Evolutionary conservation across 345 rosid genomes (phyloP).

Genomic region (Kandelia obovata): DNA sequence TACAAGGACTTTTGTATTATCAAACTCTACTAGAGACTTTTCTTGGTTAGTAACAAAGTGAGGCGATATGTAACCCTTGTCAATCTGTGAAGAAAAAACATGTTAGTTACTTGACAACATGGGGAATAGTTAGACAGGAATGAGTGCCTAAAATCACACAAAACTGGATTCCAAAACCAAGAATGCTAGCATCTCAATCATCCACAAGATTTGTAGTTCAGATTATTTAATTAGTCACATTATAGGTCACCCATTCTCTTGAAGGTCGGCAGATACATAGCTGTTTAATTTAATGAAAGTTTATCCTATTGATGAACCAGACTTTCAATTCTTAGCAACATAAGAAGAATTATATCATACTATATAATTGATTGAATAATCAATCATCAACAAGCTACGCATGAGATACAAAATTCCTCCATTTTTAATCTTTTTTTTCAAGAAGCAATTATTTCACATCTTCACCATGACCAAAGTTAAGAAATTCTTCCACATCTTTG

Average conservation of each 20-base stretch:
- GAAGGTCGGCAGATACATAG: neutral
- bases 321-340: neutral
- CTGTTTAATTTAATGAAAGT: neutral
- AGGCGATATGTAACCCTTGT: conserved; percentile 79
- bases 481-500: neutral
- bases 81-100: conserved; percentile 47
- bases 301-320: neutral
- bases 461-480: neutral
- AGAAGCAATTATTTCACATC: neutral
- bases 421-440: neutral
- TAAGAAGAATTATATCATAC: neutral
- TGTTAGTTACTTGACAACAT: neutral
- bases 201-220: neutral
- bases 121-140: too few relatives aligned
- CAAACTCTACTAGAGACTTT: conserved; percentile 70
- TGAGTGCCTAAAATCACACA: neutral
- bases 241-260: neutral
- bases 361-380: neutral
- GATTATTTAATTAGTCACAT: neutral
- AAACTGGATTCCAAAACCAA: neutral
- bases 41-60: conserved; percentile 82
- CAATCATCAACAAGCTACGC: neutral
- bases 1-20: conserved; percentile 69
- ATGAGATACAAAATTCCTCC: neutral
- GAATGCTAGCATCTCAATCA: neutral